Percentiles rank a stretch among this genome's conserved stretches.
phyloP scores from a whole-genome alignment of 345 rosid genomes.

The Salix arbutifolia region DNA sequence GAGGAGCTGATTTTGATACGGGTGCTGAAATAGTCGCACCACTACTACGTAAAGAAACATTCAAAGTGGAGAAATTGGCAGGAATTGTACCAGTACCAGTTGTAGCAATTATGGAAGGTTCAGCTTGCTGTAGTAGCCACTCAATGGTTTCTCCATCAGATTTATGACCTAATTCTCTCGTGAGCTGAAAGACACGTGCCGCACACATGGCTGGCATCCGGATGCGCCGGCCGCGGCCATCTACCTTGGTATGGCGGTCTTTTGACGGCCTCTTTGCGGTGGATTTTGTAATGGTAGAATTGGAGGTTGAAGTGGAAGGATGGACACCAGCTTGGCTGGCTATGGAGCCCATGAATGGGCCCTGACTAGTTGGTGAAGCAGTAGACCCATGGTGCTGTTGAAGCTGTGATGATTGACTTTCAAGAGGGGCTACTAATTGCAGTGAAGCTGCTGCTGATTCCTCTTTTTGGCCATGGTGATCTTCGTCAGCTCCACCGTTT shows the following conservation, averaged over 20 bases:
- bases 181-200: constrained; percentile 75
- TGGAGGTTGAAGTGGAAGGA: constrained; percentile 9
- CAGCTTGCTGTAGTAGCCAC: constrained; percentile 83
- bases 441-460: constrained; percentile 27
- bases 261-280: constrained; percentile 53
- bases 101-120: constrained; percentile 65
- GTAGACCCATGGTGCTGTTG: constrained; percentile 28
- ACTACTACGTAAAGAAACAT: constrained; percentile 60
- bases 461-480: constrained; percentile 32
- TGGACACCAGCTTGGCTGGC: constrained; percentile 25
- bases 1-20: constrained; percentile 51
- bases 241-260: constrained; percentile 83
- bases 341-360: constrained; percentile 49
- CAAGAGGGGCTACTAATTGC: constrained; percentile 26
- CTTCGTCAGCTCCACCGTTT: constrained; percentile 2
- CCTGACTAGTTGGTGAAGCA: constrained; percentile 11
- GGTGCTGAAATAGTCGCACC: constrained; percentile 57
- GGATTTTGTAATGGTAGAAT: constrained; percentile 28
- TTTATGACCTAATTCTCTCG: constrained; percentile 71
- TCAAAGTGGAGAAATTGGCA: constrained; percentile 74
- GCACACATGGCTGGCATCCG: constrained; percentile 88
- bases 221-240: constrained; percentile 80
- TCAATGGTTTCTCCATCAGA: constrained; percentile 84
- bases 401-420: constrained; percentile 23
- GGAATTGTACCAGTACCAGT: constrained; percentile 88